Evolutionary conservation across 371 early-diverging fungal species (phyloP).

Genomic region (Saksenaea vasiformis): DNA sequence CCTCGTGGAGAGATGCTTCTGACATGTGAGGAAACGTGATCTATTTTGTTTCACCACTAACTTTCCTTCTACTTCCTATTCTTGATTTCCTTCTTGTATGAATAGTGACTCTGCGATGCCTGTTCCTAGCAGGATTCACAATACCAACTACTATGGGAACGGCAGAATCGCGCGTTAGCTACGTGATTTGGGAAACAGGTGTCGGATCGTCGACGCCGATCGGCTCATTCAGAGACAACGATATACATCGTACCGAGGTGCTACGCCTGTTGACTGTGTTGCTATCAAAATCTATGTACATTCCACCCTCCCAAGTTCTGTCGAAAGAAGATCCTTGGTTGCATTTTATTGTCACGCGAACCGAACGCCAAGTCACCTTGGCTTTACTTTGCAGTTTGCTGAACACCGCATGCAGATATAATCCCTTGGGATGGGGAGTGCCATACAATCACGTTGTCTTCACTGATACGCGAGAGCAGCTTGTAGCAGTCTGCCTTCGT

Average conservation of each 20-base stretch:
- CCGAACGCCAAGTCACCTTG: conserved; percentile 76
- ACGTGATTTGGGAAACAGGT: conserved; percentile 85
- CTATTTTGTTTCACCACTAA: not conserved
- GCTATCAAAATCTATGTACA: conserved; percentile 80
- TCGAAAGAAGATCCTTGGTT: conserved; percentile 63
- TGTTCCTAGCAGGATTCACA: conserved; percentile 83
- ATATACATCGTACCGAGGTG: conserved; percentile 73
- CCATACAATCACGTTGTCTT: conserved; percentile 85
- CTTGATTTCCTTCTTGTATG: not conserved
- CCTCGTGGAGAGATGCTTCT: conserved; percentile 39
- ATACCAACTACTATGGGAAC: conserved; percentile 60
- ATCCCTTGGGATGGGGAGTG: conserved; percentile 83
- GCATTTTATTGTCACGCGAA: conserved; percentile 54
- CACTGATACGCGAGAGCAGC: conserved; percentile 69
- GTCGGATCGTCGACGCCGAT: conserved; percentile 70
- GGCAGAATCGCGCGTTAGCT: conserved; percentile 56
- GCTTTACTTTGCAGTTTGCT: conserved; percentile 80
- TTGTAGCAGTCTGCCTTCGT: conserved; percentile 71
- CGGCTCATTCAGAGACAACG: conserved; percentile 69
- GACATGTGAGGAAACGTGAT: conserved; percentile 21
- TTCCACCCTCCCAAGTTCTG: conserved; percentile 61
- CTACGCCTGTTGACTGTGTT: conserved; percentile 75
- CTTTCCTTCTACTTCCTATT: no score
- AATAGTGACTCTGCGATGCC: conserved; percentile 38
- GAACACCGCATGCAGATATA: conserved; percentile 79